phyloP scores from a whole-genome alignment of 2,329 filamentous ascomycete species.

The Trichoderma atrobrunneum region DNA sequence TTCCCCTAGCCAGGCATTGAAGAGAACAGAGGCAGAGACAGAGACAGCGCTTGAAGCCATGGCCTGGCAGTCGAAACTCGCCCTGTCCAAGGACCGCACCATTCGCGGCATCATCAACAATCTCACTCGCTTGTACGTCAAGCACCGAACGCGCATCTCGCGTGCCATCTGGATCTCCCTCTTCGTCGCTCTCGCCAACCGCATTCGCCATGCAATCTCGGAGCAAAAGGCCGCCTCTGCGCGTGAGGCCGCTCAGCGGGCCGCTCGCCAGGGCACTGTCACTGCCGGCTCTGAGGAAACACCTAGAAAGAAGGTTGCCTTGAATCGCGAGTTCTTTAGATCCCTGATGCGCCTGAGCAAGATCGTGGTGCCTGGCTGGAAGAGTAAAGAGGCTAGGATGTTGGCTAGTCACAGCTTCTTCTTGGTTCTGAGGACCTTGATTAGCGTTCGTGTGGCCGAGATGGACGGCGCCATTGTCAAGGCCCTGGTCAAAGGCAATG shows the following conservation, averaged over 20 bases:
- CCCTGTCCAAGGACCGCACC: slow-evolving; percentile 58
- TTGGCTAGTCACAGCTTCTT: slow-evolving; percentile 92
- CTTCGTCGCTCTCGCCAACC: slow-evolving; percentile 75
- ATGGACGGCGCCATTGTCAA: slow-evolving; percentile 93
- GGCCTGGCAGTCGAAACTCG: slow-evolving; percentile 73
- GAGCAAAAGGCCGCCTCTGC: slow-evolving; percentile 85
- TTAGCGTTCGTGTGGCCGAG: slow-evolving; percentile 93
- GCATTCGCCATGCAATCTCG: slow-evolving; percentile 84
- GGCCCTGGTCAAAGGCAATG: slow-evolving; percentile 84
- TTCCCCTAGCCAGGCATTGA: background rate
- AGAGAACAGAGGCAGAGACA: background rate
- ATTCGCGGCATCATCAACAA: slow-evolving; percentile 63
- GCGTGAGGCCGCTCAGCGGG: slow-evolving; percentile 60
- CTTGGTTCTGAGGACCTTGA: slow-evolving; percentile 81
- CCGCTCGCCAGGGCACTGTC: slow-evolving; percentile 48
- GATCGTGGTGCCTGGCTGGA: slow-evolving; percentile 89
- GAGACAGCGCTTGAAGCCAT: slow-evolving; percentile 42
- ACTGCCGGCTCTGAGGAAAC: slow-evolving; percentile 38
- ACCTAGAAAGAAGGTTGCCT: slow-evolving; percentile 76
- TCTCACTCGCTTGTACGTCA: slow-evolving; percentile 70
- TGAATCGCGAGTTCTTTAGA: slow-evolving; percentile 79
- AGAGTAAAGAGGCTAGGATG: slow-evolving; percentile 81
- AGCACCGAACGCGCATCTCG: slow-evolving; percentile 78
- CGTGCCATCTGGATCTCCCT: slow-evolving; percentile 80
- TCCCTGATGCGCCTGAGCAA: slow-evolving; percentile 73